These are phyloP conservation scores for Vaccinium darrowii DNA, from an alignment of 148 eudicot genomes.

Conservation along the genomic window DNA sequence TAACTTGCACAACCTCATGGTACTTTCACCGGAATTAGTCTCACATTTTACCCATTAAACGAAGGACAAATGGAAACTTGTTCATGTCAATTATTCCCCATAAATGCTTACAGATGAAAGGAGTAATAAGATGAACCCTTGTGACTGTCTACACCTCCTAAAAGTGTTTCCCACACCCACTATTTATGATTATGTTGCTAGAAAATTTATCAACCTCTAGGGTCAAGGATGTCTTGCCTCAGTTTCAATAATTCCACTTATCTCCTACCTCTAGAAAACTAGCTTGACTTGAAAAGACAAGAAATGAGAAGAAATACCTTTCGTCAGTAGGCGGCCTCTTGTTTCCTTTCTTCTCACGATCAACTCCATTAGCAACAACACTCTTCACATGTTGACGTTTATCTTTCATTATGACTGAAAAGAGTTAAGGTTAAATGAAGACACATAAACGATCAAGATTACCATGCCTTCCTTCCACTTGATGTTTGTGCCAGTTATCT, in stretches of 20 bases:
- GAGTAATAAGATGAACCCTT: background rate
- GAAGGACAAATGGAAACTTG: background rate
- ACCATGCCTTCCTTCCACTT: conserved; percentile 92
- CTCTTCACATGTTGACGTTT: conserved; percentile 36
- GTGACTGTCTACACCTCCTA: background rate
- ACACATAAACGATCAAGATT: conserved; percentile 14
- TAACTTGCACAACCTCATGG: background rate
- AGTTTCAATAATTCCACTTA: background rate
- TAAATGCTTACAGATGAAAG: conserved; percentile 5
- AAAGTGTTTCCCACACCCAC: background rate
- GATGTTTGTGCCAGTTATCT: conserved; percentile 67
- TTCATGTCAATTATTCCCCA: background rate
- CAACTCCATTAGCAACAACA: conserved; percentile 50
- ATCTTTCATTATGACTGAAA: background rate
- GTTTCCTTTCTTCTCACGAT: conserved; percentile 62
- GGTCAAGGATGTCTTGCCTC: background rate
- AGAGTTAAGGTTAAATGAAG: conserved; percentile 15
- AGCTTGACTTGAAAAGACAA: background rate
- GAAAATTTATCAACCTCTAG: background rate
- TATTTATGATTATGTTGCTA: background rate
- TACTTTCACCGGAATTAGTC: background rate
- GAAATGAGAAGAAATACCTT: conserved; percentile 44
- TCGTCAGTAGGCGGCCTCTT: conserved; percentile 63
- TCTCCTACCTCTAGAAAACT: background rate
- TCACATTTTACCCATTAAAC: background rate